Evolutionary conservation across 208 protist genomes (phyloP), one percentile per base, ranked within the genome.

Genomic region (Leishmania lainsoni): DNA sequence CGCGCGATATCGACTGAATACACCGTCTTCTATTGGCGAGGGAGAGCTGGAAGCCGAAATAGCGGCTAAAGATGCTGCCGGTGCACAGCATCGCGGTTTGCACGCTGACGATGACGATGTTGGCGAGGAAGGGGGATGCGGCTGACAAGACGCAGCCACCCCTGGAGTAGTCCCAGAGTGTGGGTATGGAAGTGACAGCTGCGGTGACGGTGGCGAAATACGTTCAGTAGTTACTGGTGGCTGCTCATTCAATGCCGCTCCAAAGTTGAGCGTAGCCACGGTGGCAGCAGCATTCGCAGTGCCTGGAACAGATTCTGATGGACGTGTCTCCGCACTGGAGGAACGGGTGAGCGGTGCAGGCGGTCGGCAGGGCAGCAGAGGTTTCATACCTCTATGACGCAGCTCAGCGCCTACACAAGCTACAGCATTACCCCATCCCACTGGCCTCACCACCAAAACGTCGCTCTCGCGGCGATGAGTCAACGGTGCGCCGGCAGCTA

Each of bases 1-100:
- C 22, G 61, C 2, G 26, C 69, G 76, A 63, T 78, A 84, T 32
- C 56, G 1, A 42, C 72, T 32, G 12, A n/a, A 51, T 16, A 76
- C 22, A 35, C 26, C 22, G 20, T 49, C 68, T n/a, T 68, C 29
- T 68, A 10, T 56, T 17, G 52, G 17, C 52, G 17, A 56, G 52
- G 52, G 26, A 68, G 61, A 20, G 61, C 20, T n/a, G 26, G 26
- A 68, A 20, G 68, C 10, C 6, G n/a, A 68, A 20, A 49, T 29
- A 79, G 52, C 61, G 58, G 66, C 39, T 48, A 8, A 8, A 68
- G 61, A 20, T 10, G 10, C 61, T 68, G 61, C 22, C 22, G 61
- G 61, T 17, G 52, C 52, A 56, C 52, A 17, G 20, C 61, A 35
- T n/a, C 14, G 61, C 20, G 12, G 61, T n/a, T 39, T n/a, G 61